Evolutionary conservation across 257 asterid species (phyloP).

Genomic region (Solanum virginianum): DNA sequence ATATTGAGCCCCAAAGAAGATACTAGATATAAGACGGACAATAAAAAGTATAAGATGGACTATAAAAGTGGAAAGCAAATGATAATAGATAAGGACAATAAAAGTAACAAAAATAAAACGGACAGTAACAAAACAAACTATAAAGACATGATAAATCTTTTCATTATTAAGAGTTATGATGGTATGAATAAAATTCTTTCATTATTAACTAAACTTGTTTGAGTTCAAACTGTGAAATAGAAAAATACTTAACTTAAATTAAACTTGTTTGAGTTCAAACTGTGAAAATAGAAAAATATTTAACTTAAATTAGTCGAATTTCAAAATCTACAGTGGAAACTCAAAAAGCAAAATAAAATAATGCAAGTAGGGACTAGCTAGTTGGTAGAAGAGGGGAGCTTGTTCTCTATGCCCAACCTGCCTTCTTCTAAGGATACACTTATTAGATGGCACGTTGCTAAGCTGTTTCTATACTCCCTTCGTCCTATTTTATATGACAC

Average conservation of each 20-base stretch:
- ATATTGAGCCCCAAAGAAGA: too few relatives aligned
- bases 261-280: background rate
- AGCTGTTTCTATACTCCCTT: background rate
- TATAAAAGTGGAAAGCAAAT: too few relatives aligned
- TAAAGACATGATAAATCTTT: too few relatives aligned
- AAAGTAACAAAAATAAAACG: too few relatives aligned
- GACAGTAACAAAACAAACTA: too few relatives aligned
- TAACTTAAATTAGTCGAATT: background rate
- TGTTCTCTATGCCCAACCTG: background rate
- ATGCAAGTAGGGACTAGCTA: background rate
- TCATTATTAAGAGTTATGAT: too few relatives aligned
- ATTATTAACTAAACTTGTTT: background rate
- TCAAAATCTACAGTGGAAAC: background rate
- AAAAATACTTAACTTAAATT: too few relatives aligned
- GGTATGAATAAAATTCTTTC: background rate
- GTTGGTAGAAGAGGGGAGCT: background rate
- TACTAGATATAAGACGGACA: too few relatives aligned
- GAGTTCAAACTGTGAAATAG: too few relatives aligned
- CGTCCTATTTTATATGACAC: too few relatives aligned
- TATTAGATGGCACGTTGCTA: background rate
- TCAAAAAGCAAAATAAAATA: background rate
- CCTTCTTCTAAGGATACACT: background rate
- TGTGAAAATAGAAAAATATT: background rate
- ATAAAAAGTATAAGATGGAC: too few relatives aligned
- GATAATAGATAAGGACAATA: too few relatives aligned